Evolutionary conservation across 495 filamentous ascomycete genomes (phyloP).

Genomic region (Neurospora sp.): DNA sequence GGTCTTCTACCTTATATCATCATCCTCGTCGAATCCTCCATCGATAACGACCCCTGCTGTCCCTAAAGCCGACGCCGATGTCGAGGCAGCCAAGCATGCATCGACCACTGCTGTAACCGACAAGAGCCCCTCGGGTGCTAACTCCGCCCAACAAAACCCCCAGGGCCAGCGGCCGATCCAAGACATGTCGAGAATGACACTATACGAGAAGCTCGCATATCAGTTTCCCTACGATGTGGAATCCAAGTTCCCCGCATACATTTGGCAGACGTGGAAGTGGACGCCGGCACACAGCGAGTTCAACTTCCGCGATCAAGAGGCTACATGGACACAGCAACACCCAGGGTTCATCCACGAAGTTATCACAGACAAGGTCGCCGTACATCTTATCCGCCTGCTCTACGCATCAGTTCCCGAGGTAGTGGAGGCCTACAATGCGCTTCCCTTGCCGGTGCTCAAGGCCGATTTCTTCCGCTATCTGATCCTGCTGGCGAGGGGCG

Average conservation of each 20-base stretch:
- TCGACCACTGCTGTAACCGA: conserved; percentile 13
- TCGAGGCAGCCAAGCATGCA: conserved; percentile 14
- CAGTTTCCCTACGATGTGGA: conserved; percentile 89
- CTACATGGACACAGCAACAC: conserved; percentile 83
- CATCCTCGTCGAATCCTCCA: conserved; percentile 20
- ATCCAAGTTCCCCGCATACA: conserved; percentile 86
- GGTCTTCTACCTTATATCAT: conserved; percentile 60
- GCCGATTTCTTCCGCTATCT: conserved; percentile 98
- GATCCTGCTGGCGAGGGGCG: conserved; percentile 85
- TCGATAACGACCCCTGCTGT: conserved; percentile 15
- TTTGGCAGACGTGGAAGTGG: conserved; percentile 99
- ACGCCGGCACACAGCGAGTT: conserved; percentile 76
- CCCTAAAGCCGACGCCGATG: conserved; percentile 4
- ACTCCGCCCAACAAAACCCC: conserved; percentile 7
- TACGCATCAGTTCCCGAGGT: conserved; percentile 85
- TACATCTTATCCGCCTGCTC: conserved; percentile 70
- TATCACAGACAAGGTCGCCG: conserved; percentile 79
- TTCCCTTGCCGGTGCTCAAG: conserved; percentile 84
- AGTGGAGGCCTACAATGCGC: conserved; percentile 76
- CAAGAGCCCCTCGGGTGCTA: conserved; percentile 8
- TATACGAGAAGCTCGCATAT: conserved; percentile 79
- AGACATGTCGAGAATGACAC: conserved; percentile 49
- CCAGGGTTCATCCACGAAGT: conserved; percentile 93
- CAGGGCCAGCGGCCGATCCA: conserved; percentile 36
- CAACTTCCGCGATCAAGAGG: conserved; percentile 68